These are phyloP conservation scores for Cordyceps cateniannulata DNA, from an alignment of 2,329 filamentous ascomycete species.

Conservation along the genomic window DNA sequence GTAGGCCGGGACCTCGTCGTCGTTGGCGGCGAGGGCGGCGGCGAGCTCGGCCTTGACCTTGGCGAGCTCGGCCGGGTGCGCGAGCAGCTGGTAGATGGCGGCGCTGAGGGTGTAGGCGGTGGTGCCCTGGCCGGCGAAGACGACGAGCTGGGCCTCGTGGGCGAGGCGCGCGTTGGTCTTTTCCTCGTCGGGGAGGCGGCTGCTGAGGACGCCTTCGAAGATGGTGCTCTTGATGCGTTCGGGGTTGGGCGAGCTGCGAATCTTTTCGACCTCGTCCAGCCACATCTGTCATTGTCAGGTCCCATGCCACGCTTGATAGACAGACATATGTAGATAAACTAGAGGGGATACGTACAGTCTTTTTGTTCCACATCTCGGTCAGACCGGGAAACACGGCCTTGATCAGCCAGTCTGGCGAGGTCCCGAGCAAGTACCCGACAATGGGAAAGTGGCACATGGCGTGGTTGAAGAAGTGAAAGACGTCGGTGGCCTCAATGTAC, in stretches of 20 bases:
- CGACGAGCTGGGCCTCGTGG: constrained; percentile 9
- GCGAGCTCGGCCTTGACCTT: constrained; percentile 4
- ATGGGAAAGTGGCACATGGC: constrained; percentile 6
- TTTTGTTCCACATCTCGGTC: constrained; percentile 4
- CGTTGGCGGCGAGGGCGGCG: not conserved
- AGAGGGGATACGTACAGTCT: not conserved
- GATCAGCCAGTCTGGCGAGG: not conserved
- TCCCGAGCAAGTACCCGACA: not conserved
- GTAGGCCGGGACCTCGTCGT: not conserved
- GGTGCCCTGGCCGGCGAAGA: constrained; percentile 7
- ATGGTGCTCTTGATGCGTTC: constrained; percentile 10
- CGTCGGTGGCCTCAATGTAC: constrained; percentile 1
- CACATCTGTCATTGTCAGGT: not conserved
- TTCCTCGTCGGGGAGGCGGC: constrained; percentile 7
- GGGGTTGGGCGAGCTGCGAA: constrained; percentile 1
- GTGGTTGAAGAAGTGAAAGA: constrained; percentile 4
- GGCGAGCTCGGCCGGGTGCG: constrained; percentile 1
- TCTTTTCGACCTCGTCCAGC: constrained; percentile 7
- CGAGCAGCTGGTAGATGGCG: constrained; percentile 4
- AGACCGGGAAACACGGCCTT: constrained; percentile 1
- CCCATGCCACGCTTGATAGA: not conserved
- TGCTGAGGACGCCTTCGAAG: constrained; percentile 4
- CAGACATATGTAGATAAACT: not conserved
- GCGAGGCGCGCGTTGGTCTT: constrained; percentile 3
- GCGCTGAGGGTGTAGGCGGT: constrained; percentile 11